A percentile compares a stretch with the other conserved stretches of the same genome.
These are phyloP conservation scores for Chytriomyces hyalinus DNA, from an alignment of 192 early-diverging fungal species.

Conservation along the genomic window DNA sequence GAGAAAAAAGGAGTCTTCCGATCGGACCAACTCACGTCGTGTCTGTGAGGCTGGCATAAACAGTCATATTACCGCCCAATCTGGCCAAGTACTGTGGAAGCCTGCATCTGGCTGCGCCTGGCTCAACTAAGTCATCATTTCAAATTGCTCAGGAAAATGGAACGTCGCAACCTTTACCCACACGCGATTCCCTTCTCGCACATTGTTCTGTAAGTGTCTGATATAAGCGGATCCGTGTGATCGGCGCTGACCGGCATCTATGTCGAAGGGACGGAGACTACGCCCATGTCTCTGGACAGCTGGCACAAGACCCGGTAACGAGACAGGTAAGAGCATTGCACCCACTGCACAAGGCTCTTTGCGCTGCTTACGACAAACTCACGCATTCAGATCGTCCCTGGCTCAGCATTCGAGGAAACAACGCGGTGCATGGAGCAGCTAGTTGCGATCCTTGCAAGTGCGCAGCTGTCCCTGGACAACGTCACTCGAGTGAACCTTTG, in stretches of 20 bases:
- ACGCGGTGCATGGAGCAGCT: conserved; percentile 29
- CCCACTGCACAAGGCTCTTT: not conserved
- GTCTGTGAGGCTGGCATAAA: too few relatives aligned
- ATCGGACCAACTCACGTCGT: too few relatives aligned
- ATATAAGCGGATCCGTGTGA: not conserved
- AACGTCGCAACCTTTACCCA: conserved; percentile 10
- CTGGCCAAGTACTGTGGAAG: too few relatives aligned
- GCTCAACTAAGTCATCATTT: too few relatives aligned
- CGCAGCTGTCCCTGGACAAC: conserved; percentile 6
- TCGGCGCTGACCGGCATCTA: not conserved
- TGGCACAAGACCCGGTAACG: conserved; percentile 26
- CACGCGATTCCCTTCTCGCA: conserved; percentile 30
- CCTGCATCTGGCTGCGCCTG: too few relatives aligned
- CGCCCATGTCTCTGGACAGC: conserved; percentile 29
- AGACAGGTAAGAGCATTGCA: not conserved
- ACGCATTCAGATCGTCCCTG: conserved; percentile 6
- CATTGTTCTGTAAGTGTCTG: conserved; percentile 5
- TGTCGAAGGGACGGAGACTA: conserved; percentile 15
- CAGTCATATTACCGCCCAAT: too few relatives aligned
- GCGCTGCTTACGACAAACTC: not conserved
- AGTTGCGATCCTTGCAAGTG: conserved; percentile 9
- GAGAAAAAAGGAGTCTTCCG: too few relatives aligned
- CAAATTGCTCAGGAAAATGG: not conserved
- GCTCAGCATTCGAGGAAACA: conserved; percentile 22
- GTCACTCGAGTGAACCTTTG: conserved; percentile 31